These are phyloP conservation scores for Plasmopara halstedii DNA, from an alignment of 352 stramenopile genomes.

Conservation along the genomic window DNA sequence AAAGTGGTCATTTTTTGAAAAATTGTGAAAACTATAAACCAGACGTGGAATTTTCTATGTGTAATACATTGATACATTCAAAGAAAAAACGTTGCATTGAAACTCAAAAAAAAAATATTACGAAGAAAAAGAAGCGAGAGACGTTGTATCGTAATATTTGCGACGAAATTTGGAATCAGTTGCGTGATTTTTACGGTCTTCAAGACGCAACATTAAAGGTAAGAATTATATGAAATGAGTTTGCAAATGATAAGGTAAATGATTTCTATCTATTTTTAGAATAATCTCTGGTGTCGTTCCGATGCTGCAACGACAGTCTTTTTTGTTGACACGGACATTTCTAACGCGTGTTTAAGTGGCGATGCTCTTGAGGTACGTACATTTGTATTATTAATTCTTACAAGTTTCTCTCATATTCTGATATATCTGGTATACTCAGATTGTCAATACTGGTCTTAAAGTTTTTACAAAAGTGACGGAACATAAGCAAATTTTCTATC, in stretches of 20 bases:
- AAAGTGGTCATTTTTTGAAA: conserved; percentile 70
- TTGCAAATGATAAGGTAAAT: neutral
- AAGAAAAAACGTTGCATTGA: conserved; percentile 46
- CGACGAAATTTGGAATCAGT: conserved; percentile 49
- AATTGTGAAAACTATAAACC: conserved; percentile 53
- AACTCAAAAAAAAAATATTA: conserved; percentile 3
- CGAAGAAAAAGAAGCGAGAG: conserved; percentile 46
- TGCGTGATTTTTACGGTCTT: conserved; percentile 64
- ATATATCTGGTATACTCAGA: too few relatives aligned
- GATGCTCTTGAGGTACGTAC: conserved; percentile 53
- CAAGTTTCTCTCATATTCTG: too few relatives aligned
- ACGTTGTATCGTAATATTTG: conserved; percentile 61
- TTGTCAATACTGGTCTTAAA: conserved; percentile 90
- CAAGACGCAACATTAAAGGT: conserved; percentile 43
- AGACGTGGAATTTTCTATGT: conserved; percentile 29
- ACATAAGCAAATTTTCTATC: conserved; percentile 67
- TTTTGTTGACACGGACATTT: conserved; percentile 71
- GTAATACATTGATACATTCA: conserved; percentile 20
- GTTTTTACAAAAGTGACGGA: conserved; percentile 81
- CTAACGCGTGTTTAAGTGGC: conserved; percentile 47
- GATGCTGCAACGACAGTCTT: conserved; percentile 69
- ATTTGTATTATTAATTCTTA: neutral
- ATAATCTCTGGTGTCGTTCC: conserved; percentile 67
- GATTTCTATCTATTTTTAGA: conserved; percentile 9
- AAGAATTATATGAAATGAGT: neutral